Evolutionary conservation across 2,329 filamentous ascomycete genomes (phyloP).

Genomic region (Reticulascus tulasneorum): DNA sequence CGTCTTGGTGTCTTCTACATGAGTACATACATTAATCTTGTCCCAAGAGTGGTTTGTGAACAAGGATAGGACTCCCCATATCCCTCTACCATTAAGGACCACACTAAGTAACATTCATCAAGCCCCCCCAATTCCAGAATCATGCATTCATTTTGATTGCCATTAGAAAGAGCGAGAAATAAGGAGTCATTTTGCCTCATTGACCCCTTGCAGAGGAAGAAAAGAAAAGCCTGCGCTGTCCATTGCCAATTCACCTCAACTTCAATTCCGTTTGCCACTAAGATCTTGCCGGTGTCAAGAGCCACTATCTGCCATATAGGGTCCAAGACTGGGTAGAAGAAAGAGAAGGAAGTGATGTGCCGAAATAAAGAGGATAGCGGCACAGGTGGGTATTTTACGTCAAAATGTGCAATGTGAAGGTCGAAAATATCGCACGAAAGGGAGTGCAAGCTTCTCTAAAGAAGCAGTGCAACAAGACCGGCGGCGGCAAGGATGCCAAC

Average conservation of each 20-base stretch:
- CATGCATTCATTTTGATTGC: slow-evolving; percentile 17
- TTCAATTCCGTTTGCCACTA: slow-evolving; percentile 5
- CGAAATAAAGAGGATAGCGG: slow-evolving; percentile 20
- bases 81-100: no score
- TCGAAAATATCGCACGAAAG: slow-evolving; percentile 24
- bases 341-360: slow-evolving; percentile 16
- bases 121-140: no score
- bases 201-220: slow-evolving; percentile 15
- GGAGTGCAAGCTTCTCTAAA: slow-evolving; percentile 32
- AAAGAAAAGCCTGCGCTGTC: slow-evolving; percentile 6
- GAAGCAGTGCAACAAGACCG: slow-evolving; percentile 43
- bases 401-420: slow-evolving; percentile 39
- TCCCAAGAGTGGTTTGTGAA: no score
- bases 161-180: slow-evolving; percentile 28
- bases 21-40: slow-evolving; percentile 2
- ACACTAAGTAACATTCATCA: no score
- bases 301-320: slow-evolving; percentile 2
- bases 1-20: no score
- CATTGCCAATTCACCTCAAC: slow-evolving; percentile 5
- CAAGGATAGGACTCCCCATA: no score
- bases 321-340: slow-evolving; percentile 11
- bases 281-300: slow-evolving; percentile 8
- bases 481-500: slow-evolving; percentile 44
- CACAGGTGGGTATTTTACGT: slow-evolving; percentile 38
- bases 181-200: slow-evolving; percentile 29